Conservation (phyloP, 2,329 filamentous ascomycete genomes). For the Paraphoma sp. region DNA sequence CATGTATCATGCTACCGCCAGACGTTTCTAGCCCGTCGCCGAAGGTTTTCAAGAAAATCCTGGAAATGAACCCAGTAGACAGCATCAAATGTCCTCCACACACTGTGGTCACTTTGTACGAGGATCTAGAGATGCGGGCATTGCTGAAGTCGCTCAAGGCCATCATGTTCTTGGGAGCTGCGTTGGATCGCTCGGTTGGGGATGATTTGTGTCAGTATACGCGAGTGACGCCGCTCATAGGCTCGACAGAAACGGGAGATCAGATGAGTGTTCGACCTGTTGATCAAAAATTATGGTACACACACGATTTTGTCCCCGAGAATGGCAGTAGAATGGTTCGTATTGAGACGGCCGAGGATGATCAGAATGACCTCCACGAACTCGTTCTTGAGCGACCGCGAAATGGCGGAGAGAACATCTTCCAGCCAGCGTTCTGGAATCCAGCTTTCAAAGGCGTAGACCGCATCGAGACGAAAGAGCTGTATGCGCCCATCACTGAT, state of each 20-base stretch:
- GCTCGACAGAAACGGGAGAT: conserved; percentile 22
- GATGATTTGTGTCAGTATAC: conserved; percentile 20
- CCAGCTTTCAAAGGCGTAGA: conserved; percentile 24
- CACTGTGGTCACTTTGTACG: conserved; percentile 17
- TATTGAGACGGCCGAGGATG: conserved; percentile 10
- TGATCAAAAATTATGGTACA: conserved; percentile 22
- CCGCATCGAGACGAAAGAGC: conserved; percentile 45
- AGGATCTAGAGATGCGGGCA: conserved; percentile 10
- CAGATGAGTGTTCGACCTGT: conserved; percentile 11
- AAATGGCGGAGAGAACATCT: conserved; percentile 31
- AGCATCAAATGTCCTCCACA: conserved; percentile 18
- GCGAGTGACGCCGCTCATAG: conserved; percentile 17
- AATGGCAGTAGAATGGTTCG: conserved; percentile 17
- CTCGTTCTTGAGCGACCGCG: conserved; percentile 36
- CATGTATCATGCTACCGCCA: conserved; percentile 12
- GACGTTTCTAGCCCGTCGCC: conserved; percentile 7
- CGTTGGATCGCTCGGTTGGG: conserved; percentile 18
- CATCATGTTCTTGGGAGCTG: conserved; percentile 17
- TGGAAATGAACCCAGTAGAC: conserved; percentile 12
- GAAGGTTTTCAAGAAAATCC: conserved; percentile 15
- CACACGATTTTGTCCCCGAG: conserved; percentile 21
- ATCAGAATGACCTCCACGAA: conserved; percentile 41
- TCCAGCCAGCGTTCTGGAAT: conserved; percentile 37
- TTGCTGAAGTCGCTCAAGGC: conserved; percentile 21
- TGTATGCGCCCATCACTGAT: conserved; percentile 39